phyloP scores from a whole-genome alignment of 2,329 filamentous ascomycete genomes.

The Emmonsiellopsis sp. region DNA sequence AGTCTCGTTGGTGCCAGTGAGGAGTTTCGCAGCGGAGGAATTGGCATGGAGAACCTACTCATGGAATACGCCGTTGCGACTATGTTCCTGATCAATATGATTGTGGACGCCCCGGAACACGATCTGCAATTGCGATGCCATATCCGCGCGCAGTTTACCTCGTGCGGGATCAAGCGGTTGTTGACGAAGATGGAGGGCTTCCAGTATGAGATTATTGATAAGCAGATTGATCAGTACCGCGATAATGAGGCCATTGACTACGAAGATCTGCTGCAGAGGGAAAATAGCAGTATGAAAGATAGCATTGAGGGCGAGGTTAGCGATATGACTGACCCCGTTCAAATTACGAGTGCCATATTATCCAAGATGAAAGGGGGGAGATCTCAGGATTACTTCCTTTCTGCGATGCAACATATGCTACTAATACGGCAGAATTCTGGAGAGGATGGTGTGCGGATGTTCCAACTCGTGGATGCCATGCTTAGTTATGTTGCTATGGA shows the following conservation, averaged over 20 bases:
- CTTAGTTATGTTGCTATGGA: slow-evolving; percentile 99
- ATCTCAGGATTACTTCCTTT: slow-evolving; percentile 91
- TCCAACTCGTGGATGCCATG: slow-evolving; percentile 98
- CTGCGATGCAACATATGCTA: slow-evolving; percentile 87
- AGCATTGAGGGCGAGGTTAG: slow-evolving; percentile 75
- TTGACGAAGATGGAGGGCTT: slow-evolving; percentile 96
- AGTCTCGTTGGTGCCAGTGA: slow-evolving; percentile 94
- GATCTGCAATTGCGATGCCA: slow-evolving; percentile 89
- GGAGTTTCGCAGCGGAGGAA: slow-evolving; percentile 88
- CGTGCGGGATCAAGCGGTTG: slow-evolving; percentile 89
- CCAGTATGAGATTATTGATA: slow-evolving; percentile 96
- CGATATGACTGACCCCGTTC: slow-evolving; percentile 83
- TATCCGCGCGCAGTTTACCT: slow-evolving; percentile 90
- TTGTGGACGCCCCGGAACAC: slow-evolving; percentile 80
- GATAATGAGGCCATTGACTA: slow-evolving; percentile 97
- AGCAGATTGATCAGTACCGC: slow-evolving; percentile 89
- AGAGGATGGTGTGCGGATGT: slow-evolving; percentile 88
- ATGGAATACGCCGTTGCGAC: slow-evolving; percentile 99
- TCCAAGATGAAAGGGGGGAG: slow-evolving; percentile 71
- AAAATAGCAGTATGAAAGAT: slow-evolving; percentile 84
- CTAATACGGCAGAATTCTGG: slow-evolving; percentile 85
- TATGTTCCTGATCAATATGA: slow-evolving; percentile 90
- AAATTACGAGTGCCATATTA: slow-evolving; percentile 91
- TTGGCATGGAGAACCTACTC: slow-evolving; percentile 95
- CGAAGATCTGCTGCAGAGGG: slow-evolving; percentile 87